These are phyloP conservation scores for Penicillium ucsense DNA, from an alignment of 495 filamentous ascomycete genomes.

Conservation along the genomic window DNA sequence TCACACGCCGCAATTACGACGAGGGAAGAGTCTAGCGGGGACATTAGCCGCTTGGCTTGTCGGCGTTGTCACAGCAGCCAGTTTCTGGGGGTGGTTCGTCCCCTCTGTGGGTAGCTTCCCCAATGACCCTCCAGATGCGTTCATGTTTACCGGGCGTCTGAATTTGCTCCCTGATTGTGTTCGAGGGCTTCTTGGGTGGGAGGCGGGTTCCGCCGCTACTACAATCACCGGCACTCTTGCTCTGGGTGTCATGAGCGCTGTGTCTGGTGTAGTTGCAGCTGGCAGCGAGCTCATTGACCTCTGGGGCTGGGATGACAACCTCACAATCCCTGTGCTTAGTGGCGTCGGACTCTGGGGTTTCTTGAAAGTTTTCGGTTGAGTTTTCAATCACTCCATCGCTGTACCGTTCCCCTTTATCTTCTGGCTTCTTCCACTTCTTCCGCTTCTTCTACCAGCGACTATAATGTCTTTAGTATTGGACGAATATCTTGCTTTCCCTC, in stretches of 20 bases:
- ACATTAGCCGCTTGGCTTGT: constrained; percentile 73
- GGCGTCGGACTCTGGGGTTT: constrained; percentile 89
- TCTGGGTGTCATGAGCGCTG: constrained; percentile 74
- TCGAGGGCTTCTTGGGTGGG: constrained; percentile 36
- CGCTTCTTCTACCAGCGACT: too few species aligned
- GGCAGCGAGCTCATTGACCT: constrained; percentile 85
- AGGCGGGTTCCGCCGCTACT: constrained; percentile 27
- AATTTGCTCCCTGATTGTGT: constrained; percentile 48
- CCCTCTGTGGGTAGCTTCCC: constrained; percentile 56
- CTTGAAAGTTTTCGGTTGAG: constrained; percentile 73
- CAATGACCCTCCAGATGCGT: constrained; percentile 55
- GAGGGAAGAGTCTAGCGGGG: constrained; percentile 86
- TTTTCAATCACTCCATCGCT: constrained; percentile 1
- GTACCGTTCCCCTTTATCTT: background rate
- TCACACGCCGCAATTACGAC: constrained; percentile 74
- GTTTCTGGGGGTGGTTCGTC: constrained; percentile 82
- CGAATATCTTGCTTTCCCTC: too few species aligned
- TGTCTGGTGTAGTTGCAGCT: constrained; percentile 78
- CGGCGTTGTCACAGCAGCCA: constrained; percentile 67
- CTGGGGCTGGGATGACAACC: constrained; percentile 91
- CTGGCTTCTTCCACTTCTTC: background rate
- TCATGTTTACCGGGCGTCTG: constrained; percentile 73
- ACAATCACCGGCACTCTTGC: constrained; percentile 59
- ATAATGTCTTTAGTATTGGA: too few species aligned
- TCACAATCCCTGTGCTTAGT: constrained; percentile 89